Percentiles rank a stretch among this genome's conserved stretches.
These are phyloP conservation scores for Wickerhamomyces sp. DNA, from an alignment of 1,139 yeast genomes.

Conservation along the genomic window DNA sequence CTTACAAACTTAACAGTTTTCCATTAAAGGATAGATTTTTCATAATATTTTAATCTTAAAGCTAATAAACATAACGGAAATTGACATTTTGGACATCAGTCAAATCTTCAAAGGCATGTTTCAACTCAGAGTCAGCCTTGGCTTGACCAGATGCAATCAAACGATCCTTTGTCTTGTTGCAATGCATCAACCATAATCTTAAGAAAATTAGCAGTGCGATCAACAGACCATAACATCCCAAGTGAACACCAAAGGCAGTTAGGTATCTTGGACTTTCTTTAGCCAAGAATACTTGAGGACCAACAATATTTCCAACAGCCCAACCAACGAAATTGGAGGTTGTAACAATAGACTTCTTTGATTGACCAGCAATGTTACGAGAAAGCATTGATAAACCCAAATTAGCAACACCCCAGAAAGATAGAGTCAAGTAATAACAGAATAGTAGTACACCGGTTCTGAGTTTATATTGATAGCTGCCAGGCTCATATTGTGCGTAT, in stretches of 20 bases:
- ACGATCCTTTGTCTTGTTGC: conserved; percentile 37
- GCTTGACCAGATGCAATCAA: conserved; percentile 21
- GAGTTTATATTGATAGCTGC: conserved; percentile 24
- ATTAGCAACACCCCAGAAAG: conserved; percentile 33
- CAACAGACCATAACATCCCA: conserved; percentile 37
- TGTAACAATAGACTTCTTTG: conserved; percentile 55
- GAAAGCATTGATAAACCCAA: conserved; percentile 23
- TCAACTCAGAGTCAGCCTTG: conserved; percentile 27
- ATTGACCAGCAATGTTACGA: conserved; percentile 59
- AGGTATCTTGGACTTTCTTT: conserved; percentile 49
- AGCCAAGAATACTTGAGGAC: conserved; percentile 59
- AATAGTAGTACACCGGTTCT: conserved; percentile 27
- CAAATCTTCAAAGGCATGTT: conserved; percentile 44
- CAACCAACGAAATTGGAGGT: conserved; percentile 55
- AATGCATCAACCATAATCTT: conserved; percentile 29
- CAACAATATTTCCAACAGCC: conserved; percentile 62
- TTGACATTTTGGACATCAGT: conserved; percentile 62
- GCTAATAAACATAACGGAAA: conserved; percentile 40
- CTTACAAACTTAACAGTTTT: no score
- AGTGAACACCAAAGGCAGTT: conserved; percentile 43
- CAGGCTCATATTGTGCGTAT: conserved; percentile 19
- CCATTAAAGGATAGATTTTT: no score
- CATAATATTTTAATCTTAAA: background rate
- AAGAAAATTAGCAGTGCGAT: conserved; percentile 29
- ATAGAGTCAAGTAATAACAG: conserved; percentile 28